Conservation (phyloP, 1,284 basidiomycete species). For the Papiliotrema nemorosa region DNA sequence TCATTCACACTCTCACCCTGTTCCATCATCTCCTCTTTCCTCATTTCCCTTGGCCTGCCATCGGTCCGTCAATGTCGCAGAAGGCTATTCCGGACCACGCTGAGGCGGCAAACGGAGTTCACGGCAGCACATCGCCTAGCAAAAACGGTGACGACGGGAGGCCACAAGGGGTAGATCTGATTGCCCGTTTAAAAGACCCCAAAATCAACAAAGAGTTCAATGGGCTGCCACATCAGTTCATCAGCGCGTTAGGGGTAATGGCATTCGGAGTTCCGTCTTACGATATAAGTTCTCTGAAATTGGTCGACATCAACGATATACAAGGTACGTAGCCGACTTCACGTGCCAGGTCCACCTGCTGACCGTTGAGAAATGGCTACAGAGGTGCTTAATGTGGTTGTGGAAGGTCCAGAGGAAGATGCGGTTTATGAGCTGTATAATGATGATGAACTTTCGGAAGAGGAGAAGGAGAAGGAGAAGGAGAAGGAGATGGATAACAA, state of each 20-base stretch:
- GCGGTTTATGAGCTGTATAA: conserved; percentile 65
- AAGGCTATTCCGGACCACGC: background rate
- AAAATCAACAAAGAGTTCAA: conserved; percentile 53
- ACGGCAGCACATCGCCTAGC: background rate
- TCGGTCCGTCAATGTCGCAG: background rate
- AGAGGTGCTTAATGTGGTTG: conserved; percentile 65
- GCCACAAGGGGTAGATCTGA: conserved; percentile 34
- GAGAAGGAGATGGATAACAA: background rate
- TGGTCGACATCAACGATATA: conserved; percentile 54
- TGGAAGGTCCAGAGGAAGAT: conserved; percentile 67
- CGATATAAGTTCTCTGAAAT: conserved; percentile 38
- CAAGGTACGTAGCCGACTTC: conserved; percentile 53
- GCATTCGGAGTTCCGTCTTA: conserved; percentile 58
- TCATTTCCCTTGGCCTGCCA: conserved; percentile 10
- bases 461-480: background rate
- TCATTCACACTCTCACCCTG: conserved; percentile 26
- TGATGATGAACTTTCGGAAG: conserved; percentile 19
- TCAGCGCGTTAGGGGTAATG: conserved; percentile 68
- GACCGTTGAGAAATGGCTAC: conserved; percentile 58
- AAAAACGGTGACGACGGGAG: background rate
- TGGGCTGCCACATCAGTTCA: conserved; percentile 69
- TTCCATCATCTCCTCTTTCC: conserved; percentile 42
- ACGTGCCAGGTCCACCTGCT: background rate
- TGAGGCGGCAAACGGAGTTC: too few species aligned
- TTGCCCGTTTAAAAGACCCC: conserved; percentile 15